Evolutionary conservation across 352 stramenopile genomes (phyloP).

Genomic region (Phytophthora pinifolia): DNA sequence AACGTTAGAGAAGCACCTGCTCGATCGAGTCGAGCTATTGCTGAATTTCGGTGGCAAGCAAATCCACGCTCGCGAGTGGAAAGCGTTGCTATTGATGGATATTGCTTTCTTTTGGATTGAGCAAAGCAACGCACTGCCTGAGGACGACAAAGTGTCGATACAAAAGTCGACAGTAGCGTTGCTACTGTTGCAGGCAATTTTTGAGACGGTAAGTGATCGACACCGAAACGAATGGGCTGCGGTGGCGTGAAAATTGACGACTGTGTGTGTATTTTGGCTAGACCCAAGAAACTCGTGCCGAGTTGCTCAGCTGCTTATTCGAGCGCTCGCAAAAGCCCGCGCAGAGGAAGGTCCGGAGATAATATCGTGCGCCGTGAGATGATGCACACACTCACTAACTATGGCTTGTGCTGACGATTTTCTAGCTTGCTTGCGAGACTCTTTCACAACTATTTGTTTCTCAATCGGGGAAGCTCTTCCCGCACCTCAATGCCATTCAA

Average conservation of each 20-base stretch:
- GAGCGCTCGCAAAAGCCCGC: constrained; percentile 30
- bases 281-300: constrained; percentile 51
- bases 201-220: constrained; percentile 30
- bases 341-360: constrained; percentile 30
- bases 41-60: constrained; percentile 71
- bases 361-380: neutral
- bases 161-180: constrained; percentile 25
- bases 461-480: constrained; percentile 33
- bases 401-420: neutral
- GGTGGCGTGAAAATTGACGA: neutral
- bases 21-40: constrained; percentile 38
- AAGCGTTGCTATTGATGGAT: constrained; percentile 75
- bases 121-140: constrained; percentile 6
- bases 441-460: constrained; percentile 53
- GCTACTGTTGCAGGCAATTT: constrained; percentile 39
- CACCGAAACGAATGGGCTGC: no score
- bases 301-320: constrained; percentile 46
- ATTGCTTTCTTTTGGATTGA: constrained; percentile 67
- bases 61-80: constrained; percentile 71
- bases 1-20: constrained; percentile 31
- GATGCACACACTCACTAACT: neutral
- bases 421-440: constrained; percentile 28
- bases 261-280: constrained; percentile 13
- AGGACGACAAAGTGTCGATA: neutral
- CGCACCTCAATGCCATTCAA: constrained; percentile 57